Base-by-base conservation (phyloP, 257 asterid genomes). In the Solanum chmielewskii region DNA sequence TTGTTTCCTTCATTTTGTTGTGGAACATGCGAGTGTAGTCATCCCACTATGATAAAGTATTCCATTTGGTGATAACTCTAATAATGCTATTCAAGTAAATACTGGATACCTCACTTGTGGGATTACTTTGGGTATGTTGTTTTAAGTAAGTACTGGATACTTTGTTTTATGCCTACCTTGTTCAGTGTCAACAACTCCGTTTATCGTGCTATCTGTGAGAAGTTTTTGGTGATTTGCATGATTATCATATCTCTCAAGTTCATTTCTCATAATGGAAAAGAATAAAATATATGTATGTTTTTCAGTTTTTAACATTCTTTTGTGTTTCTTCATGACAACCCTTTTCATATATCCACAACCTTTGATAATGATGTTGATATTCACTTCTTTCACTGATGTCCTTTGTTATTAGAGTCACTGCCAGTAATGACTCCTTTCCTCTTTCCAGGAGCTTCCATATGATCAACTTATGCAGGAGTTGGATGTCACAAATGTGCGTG, bases 401-500 rank as follows among this genome's bases (percentile, higher is more conserved):
- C 44, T 80, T 80, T 29, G 44, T 80, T 47, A 31, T 80, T 80
- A 49, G 2, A 76, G 68, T 47, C 68, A 18, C 68, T 11, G 85
- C 69, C 68, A 49, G 49, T 80, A 80, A 78, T 27, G 84, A 45
- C 84, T 27, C 75, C 35, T 87, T 45, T 42, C 64, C 89, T 78
- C 83, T 66, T 89, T 82, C 70, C 86, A 96, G 99, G 98, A 94
- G 83, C 93, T 97, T 89, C 93, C 98, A 16, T 97, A 97, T 89
- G 99, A 97, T 86, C 87, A 89, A 86, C 93, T 97, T 91, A 97
- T 96, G 96, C 93, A 88, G 88, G 99, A 96, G 91, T 89, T 97
- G 95, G 99, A 97, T 92, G 94, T 97, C 84, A 88, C 93, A 49
- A 97, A 97, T 92, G 99, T 96, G 70, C 98, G 99, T 3, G 96